Evolutionary conservation across 257 asterid species (phyloP).

Genomic region (Jacaranda copaia): DNA sequence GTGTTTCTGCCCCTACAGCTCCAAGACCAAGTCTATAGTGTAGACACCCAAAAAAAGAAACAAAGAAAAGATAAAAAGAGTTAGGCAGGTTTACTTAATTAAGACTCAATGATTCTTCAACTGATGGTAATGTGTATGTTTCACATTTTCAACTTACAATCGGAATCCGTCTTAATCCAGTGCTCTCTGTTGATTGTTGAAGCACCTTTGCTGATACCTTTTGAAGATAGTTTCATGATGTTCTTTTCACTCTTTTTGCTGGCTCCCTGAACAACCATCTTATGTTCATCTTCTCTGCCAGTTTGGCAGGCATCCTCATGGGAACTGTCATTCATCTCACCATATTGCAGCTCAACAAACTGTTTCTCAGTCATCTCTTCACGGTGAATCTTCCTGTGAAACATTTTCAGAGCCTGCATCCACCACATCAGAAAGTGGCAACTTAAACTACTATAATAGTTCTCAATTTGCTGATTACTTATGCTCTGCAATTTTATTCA

Average conservation of each 20-base stretch:
- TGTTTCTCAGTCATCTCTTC: conserved; percentile 47
- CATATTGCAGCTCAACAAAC: conserved; percentile 36
- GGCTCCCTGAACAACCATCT: conserved; percentile 35
- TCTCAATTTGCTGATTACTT: conserved; percentile 6
- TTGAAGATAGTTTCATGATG: conserved; percentile 41
- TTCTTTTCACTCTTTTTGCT: conserved; percentile 34
- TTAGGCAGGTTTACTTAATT: conserved; percentile 36
- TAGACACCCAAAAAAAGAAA: conserved; percentile 29
- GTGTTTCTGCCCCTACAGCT: conserved; percentile 47
- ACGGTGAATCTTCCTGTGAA: conserved; percentile 56
- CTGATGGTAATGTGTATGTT: conserved; percentile 22
- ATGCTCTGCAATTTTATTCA: conserved; percentile 31
- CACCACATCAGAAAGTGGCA: conserved; percentile 32
- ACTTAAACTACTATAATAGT: conserved; percentile 25
- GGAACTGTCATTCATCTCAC: conserved; percentile 37
- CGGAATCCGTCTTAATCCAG: conserved; percentile 68
- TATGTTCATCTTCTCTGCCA: conserved; percentile 36
- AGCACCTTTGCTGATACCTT: conserved; percentile 42
- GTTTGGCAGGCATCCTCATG: conserved; percentile 34
- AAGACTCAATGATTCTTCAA: conserved; percentile 27
- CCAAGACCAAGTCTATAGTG: conserved; percentile 58
- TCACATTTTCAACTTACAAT: conserved; percentile 55
- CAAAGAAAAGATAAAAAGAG: conserved; percentile 11
- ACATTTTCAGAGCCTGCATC: conserved; percentile 55
- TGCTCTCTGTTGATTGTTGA: conserved; percentile 50